Conservation (phyloP, 83 land plant species). For the Diphasiastrum complanatum region DNA sequence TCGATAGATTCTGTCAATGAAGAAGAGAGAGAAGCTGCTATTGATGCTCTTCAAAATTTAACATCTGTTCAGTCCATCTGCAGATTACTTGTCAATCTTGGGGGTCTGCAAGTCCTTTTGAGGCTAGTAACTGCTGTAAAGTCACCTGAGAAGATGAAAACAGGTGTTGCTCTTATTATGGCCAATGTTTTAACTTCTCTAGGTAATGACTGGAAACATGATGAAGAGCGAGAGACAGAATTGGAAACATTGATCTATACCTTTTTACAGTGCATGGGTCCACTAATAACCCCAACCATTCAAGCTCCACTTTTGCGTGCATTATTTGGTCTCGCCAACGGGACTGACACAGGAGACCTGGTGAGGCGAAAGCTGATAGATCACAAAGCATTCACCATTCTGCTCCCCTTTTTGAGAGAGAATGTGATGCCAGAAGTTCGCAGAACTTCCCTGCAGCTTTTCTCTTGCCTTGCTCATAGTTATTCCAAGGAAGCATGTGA, state of each 20-base stretch:
- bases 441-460: slow-evolving; percentile 24
- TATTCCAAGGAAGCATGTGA: slow-evolving; percentile 24
- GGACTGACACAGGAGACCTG: slow-evolving; percentile 18
- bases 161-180: slow-evolving; percentile 22
- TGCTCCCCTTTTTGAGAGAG: slow-evolving; percentile 23
- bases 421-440: slow-evolving; percentile 13
- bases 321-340: slow-evolving; percentile 25
- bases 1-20: slow-evolving; percentile 24
- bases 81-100: slow-evolving; percentile 15
- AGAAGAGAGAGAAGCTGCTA: slow-evolving; percentile 30
- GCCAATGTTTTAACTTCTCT: slow-evolving; percentile 20
- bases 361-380: slow-evolving; percentile 29
- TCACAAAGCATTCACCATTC: slow-evolving; percentile 11
- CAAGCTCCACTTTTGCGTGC: slow-evolving; percentile 27
- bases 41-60: slow-evolving; percentile 30
- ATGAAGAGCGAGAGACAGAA: slow-evolving; percentile 14
- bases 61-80: slow-evolving; percentile 21
- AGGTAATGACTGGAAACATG: slow-evolving; percentile 22
- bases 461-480: slow-evolving; percentile 18
- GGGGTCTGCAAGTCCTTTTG: slow-evolving; percentile 24
- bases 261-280: slow-evolving; percentile 29
- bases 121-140: slow-evolving; percentile 20
- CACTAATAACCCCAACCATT: slow-evolving; percentile 14
- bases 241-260: slow-evolving; percentile 17
- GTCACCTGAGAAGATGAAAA: slow-evolving; percentile 17